phyloP scores from a whole-genome alignment of 2,329 filamentous ascomycete genomes.

The Colletotrichum sp. region DNA sequence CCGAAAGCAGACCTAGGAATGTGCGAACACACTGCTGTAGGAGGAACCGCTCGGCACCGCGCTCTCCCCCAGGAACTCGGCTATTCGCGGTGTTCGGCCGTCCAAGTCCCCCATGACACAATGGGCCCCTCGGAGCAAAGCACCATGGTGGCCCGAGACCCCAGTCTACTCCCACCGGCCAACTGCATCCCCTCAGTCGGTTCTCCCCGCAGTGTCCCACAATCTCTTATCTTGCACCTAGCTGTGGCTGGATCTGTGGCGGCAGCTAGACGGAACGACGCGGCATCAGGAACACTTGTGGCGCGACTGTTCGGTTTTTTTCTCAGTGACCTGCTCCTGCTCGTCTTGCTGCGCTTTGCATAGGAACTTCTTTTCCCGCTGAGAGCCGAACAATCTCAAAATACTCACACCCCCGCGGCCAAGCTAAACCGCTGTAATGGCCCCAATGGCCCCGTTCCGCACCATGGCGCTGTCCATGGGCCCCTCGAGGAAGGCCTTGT shows the following conservation, averaged over 20 bases:
- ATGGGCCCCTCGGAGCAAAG: slow-evolving; percentile 8
- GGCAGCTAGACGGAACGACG: not conserved
- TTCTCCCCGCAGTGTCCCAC: slow-evolving; percentile 9
- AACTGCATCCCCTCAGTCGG: not conserved
- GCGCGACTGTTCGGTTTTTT: slow-evolving; percentile 2
- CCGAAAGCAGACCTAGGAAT: not conserved
- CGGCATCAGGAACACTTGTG: not conserved
- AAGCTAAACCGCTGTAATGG: not conserved
- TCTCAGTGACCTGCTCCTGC: not conserved
- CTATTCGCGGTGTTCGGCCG: slow-evolving; percentile 25
- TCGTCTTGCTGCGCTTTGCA: not conserved
- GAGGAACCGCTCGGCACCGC: slow-evolving; percentile 5
- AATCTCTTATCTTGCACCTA: not conserved
- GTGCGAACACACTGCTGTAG: slow-evolving; percentile 8
- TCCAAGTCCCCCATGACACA: slow-evolving; percentile 17
- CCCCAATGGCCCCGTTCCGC: slow-evolving; percentile 11
- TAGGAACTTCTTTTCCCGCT: not conserved
- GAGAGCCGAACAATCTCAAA: not conserved
- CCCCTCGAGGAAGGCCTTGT: slow-evolving; percentile 36
- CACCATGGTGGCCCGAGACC: slow-evolving; percentile 10
- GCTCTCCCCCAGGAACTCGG: slow-evolving; percentile 12
- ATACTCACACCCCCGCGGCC: not conserved
- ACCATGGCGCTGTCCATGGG: slow-evolving; percentile 34
- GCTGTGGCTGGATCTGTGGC: slow-evolving; percentile 9
- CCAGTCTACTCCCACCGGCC: not conserved